A percentile compares a stretch with the other conserved stretches of the same genome.
phyloP scores from a whole-genome alignment of 768 basidiomycete species.

The Exidia glandulosa region DNA sequence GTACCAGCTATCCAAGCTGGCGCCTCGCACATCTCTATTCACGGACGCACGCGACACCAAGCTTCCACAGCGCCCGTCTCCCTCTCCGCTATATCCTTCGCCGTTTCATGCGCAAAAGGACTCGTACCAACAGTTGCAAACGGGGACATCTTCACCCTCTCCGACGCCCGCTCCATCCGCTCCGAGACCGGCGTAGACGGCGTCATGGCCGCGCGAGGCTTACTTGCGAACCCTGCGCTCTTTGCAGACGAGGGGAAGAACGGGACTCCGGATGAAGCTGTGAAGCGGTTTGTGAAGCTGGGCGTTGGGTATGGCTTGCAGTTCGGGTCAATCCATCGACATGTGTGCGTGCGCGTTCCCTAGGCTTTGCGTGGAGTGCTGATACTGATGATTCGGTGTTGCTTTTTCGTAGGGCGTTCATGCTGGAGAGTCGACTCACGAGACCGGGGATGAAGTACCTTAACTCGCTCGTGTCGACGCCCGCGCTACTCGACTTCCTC shows the following conservation, averaged over 20 bases:
- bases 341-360: slow-evolving; percentile 32
- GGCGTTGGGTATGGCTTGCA: slow-evolving; percentile 24
- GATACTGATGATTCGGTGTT: not conserved
- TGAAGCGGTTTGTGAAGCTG: slow-evolving; percentile 25
- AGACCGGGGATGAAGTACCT: slow-evolving; percentile 25
- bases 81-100: slow-evolving; percentile 27
- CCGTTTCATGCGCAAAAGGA: slow-evolving; percentile 26
- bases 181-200: slow-evolving; percentile 25
- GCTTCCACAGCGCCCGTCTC: slow-evolving; percentile 30
- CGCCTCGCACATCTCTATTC: slow-evolving; percentile 30
- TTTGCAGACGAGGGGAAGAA: slow-evolving; percentile 29
- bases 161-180: slow-evolving; percentile 25
- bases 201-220: slow-evolving; percentile 35
- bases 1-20: slow-evolving; percentile 23
- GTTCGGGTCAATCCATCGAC: slow-evolving; percentile 32
- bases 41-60: slow-evolving; percentile 34
- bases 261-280: slow-evolving; percentile 23
- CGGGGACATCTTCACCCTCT: slow-evolving; percentile 30
- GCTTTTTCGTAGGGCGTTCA: not conserved
- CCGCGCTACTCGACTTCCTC: slow-evolving; percentile 26
- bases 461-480: slow-evolving; percentile 24
- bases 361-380: not conserved
- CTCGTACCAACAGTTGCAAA: slow-evolving; percentile 32
- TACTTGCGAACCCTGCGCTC: slow-evolving; percentile 33
- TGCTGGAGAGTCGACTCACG: slow-evolving; percentile 7